Conservation (phyloP, 805 yeast species). For the Yarrowia divulgata region DNA sequence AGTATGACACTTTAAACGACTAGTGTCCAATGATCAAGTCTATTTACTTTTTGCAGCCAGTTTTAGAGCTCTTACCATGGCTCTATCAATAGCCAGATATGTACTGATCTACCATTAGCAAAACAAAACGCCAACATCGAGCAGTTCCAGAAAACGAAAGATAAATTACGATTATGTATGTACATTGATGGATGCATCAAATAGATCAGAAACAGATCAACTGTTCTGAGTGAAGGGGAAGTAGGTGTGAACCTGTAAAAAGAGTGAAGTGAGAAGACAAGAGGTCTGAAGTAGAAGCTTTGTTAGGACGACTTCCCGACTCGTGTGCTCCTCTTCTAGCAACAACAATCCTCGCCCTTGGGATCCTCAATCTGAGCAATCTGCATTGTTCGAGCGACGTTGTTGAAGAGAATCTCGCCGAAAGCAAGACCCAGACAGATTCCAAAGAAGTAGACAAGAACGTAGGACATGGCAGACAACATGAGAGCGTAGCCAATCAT, state of each 20-base stretch:
- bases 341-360: constrained; percentile 37
- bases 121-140: no score
- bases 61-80: no score
- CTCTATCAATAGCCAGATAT: no score
- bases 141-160: neutral
- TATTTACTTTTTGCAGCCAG: no score
- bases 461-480: constrained; percentile 38
- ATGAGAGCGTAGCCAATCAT: constrained; percentile 38
- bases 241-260: no score
- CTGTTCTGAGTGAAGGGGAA: no score
- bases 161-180: constrained; percentile 6
- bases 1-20: no score
- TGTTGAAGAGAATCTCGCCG: constrained; percentile 30
- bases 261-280: no score
- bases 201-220: neutral
- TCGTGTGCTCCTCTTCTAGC: neutral
- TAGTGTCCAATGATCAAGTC: no score
- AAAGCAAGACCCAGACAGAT: constrained; percentile 38
- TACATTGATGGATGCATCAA: constrained; percentile 7
- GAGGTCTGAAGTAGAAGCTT: no score
- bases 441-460: constrained; percentile 29
- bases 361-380: constrained; percentile 29
- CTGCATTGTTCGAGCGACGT: constrained; percentile 21
- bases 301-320: no score
- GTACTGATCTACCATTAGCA: no score